Base-by-base conservation (phyloP, 495 filamentous ascomycete species). In the Halenospora varia region DNA sequence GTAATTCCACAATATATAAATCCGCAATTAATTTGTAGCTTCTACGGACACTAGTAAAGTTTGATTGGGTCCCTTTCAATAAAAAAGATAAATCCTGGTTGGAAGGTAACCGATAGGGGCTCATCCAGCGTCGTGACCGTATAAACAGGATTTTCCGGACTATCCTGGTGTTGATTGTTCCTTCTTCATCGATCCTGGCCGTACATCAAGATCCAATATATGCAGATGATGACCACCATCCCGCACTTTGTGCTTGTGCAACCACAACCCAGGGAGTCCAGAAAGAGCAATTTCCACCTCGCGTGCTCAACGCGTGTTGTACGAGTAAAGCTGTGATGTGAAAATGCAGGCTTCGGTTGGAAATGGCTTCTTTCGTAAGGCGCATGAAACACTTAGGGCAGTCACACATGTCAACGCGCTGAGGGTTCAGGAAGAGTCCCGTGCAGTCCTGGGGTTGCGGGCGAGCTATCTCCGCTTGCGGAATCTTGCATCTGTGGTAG, bases 151-250 rank as follows among this genome's bases (percentile, higher is more conserved):
- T 56, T 59, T 63, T 46, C 51, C 56, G 56, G 51, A 60, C 23
- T 55, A 63, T 63, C 56, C 48, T 20, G 23, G 23, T 57, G 57
- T 44, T 48, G 56, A 60, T 40, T 55, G 44, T 52, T 60, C 57
- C 46, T 25, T 25, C 15, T 25, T 18, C 42, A 35, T 22, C 8
- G 48, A 60, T 56, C 61, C 61, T 54, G 20, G 56, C n/a, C 29
- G 56, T 39, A 48, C 46, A 60, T 63, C 58, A 40, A 56, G 55
- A 59, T 59, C 61, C 52, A 60, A 63, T 63, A 60, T 56, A 57
- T 52, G 59, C 25, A 56, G 41, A 63, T 60, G 40, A 49, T 50
- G 42, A 3, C 44, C 18, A 39, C 40, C 42, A 22, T 17, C 13
- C 18, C n/a, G 11, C 8, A 45, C 13, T n/a, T 45, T 45, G 42